phyloP scores from a whole-genome alignment of 2,329 filamentous ascomycete species.

The Herpotrichia juniperi region DNA sequence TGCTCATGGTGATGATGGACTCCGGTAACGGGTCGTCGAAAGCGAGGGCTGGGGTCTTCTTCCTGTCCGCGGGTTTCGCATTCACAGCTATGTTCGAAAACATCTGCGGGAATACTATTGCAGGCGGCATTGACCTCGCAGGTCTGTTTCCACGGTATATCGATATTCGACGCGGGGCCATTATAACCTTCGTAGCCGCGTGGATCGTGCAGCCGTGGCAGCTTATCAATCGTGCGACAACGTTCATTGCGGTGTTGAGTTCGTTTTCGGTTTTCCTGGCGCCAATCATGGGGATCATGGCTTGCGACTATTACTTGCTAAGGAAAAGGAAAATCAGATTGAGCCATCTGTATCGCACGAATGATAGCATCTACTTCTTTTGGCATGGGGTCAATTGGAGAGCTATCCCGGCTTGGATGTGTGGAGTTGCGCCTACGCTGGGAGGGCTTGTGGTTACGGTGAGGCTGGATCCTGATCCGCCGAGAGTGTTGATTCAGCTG shows the following conservation, averaged over 20 bases:
- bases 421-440: conserved; percentile 53
- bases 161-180: conserved; percentile 42
- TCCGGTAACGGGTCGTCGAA: conserved; percentile 49
- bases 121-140: conserved; percentile 45
- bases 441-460: conserved; percentile 49
- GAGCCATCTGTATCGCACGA: conserved; percentile 44
- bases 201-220: conserved; percentile 48
- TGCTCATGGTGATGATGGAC: conserved; percentile 54
- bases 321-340: conserved; percentile 42
- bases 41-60: conserved; percentile 44
- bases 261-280: conserved; percentile 52
- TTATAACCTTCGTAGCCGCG: conserved; percentile 41
- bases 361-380: conserved; percentile 51
- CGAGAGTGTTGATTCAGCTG: conserved; percentile 49
- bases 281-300: conserved; percentile 49
- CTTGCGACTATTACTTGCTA: conserved; percentile 46
- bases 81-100: conserved; percentile 51
- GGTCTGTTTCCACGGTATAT: conserved; percentile 42
- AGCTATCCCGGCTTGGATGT: conserved; percentile 51
- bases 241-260: conserved; percentile 46
- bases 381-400: conserved; percentile 53
- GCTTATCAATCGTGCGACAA: conserved; percentile 43
- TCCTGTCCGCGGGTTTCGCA: conserved; percentile 42
- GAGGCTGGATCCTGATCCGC: conserved; percentile 38
- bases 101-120: conserved; percentile 42